Base-by-base conservation (phyloP, 805 yeast species). In the Candida corydali region DNA sequence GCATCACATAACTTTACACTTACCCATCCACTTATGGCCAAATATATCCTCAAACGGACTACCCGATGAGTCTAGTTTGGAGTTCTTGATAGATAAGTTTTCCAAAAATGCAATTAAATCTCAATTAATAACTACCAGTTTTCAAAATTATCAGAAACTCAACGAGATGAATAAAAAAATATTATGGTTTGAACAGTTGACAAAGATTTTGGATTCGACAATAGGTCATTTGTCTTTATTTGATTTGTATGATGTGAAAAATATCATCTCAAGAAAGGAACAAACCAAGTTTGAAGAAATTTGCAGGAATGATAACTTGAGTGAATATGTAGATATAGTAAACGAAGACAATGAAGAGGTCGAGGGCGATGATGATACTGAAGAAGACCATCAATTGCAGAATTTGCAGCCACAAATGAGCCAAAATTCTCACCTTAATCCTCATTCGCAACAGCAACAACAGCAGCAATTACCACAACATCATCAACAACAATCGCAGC, bases 1-100 rank as follows among this genome's bases (percentile, higher is more conserved):
- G 3, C 32, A 45, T 29, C 17, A 41, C 23, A 29, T 38, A 1
- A 31, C 40, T 14, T 29, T 41, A 12, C 34, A 45, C 28, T 22
- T 43, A n/a, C 45, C 45, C n/a, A 29, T 43, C 7, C 24, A 36
- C 4, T 30, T 31, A 12, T 41, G 44, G 44, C 49, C 49, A 6
- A 30, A 32, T 5, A 3, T 23, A 15, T 6, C 16, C 7, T 7
- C 26, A 5, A 19, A 18, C 11, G 22, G 28, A 14, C 29, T 29
- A 16, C 49, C 49, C 11, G 38, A 38, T 32, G 33, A 23, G 12
- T 30, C 26, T n/a, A 28, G 36, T 17, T 41, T 30, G 16, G 35
- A 44, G n/a, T 17, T 28, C 17, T 24, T 44, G 8, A 26, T 31
- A 15, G 10, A 24, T 14, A 22, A 26, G 14, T 17, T 29, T 9